Conservation (phyloP, 139 green algal genomes). For the Parachlorella kessleri region DNA sequence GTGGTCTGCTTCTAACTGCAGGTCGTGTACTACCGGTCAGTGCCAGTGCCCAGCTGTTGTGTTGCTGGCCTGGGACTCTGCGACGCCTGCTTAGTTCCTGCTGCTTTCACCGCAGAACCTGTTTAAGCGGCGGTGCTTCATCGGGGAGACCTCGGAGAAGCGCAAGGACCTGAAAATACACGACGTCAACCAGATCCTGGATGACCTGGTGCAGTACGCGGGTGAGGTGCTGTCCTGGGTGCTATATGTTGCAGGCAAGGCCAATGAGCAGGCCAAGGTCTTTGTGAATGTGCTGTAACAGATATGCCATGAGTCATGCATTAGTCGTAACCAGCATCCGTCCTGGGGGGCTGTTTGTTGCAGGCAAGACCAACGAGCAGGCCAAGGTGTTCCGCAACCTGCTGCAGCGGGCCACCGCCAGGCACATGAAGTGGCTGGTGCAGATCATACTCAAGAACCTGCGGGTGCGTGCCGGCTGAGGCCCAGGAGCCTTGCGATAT, state of each 20-base stretch:
- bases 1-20: no score
- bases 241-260: neutral
- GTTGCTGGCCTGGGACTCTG: neutral
- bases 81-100: no score
- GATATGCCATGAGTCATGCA: no score
- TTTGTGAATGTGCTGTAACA: slow-evolving; percentile 17
- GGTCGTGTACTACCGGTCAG: no score
- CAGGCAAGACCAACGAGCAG: slow-evolving; percentile 34
- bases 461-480: slow-evolving; percentile 56
- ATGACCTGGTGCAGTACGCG: slow-evolving; percentile 44
- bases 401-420: slow-evolving; percentile 24
- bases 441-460: slow-evolving; percentile 75
- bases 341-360: no score
- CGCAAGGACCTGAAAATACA: slow-evolving; percentile 45
- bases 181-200: slow-evolving; percentile 61
- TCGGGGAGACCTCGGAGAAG: neutral
- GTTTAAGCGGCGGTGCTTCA: slow-evolving; percentile 39
- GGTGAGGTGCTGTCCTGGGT: neutral
- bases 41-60: neutral
- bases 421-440: slow-evolving; percentile 73
- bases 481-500: no score
- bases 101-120: no score
- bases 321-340: no score
- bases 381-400: slow-evolving; percentile 18
- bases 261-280: slow-evolving; percentile 26